Evolutionary conservation across 1,284 basidiomycete species (phyloP).

Genomic region (Ganoderma boninense): DNA sequence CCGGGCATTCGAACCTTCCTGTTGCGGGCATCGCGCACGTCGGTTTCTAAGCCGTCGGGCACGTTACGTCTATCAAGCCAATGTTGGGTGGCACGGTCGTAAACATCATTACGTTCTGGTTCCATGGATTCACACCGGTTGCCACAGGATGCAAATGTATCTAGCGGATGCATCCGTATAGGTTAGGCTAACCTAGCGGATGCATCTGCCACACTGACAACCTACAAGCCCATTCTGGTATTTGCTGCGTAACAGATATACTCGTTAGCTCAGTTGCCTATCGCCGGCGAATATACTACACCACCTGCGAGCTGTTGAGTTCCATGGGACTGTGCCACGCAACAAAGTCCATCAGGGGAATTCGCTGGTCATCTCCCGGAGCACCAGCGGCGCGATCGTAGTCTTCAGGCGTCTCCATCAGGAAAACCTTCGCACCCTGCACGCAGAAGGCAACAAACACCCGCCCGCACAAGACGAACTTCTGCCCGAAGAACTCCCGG

Average conservation of each 20-base stretch:
- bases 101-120: too few relatives aligned
- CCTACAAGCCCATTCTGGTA: conserved; percentile 75
- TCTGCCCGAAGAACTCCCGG: conserved; percentile 49
- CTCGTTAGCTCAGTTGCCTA: not conserved
- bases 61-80: too few relatives aligned
- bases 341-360: conserved; percentile 57
- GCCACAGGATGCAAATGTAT: too few relatives aligned
- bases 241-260: conserved; percentile 51
- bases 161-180: too few relatives aligned
- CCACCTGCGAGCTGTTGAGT: conserved; percentile 59
- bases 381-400: conserved; percentile 42
- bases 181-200: too few relatives aligned
- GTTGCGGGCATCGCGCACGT: too few relatives aligned
- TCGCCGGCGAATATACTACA: conserved; percentile 43
- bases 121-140: too few relatives aligned
- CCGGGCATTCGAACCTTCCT: too few relatives aligned
- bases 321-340: conserved; percentile 69
- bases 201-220: conserved; percentile 21
- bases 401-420: conserved; percentile 64
- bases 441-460: conserved; percentile 65
- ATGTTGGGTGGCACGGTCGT: too few relatives aligned
- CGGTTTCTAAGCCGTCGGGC: too few relatives aligned
- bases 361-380: conserved; percentile 56
- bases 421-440: conserved; percentile 67
- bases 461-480: conserved; percentile 69